Base-by-base conservation (phyloP, 441 rosid species). In the Theobroma grandiflorum region DNA sequence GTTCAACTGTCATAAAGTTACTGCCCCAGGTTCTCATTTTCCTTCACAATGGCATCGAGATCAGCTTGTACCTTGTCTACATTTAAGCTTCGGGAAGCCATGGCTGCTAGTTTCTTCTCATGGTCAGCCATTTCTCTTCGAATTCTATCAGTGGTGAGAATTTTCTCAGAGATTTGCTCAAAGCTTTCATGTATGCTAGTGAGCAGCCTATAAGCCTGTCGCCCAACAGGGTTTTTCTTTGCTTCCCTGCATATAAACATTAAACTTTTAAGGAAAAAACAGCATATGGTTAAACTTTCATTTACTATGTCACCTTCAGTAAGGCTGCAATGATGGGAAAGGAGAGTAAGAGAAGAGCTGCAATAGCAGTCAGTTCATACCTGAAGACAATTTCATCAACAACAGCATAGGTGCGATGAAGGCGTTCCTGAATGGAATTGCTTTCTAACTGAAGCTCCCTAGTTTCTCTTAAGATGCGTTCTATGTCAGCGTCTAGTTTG, bases 391-490 rank as follows among this genome's bases (percentile, higher is more conserved):
- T 85, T 81, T 96, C 99, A 87, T 96, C 98, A 15, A 90, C 86
- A 73, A 96, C 88, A 59, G 95, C 90, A 82, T 88, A 90, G 40
- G 95, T 90, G 71, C 98, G 91, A 85, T 92, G 91, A 76, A 96
- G 95, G 67, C 98, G 87, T 78, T 94, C 99, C 85, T 80, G 97
- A 71, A 94, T 91, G 78, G 91, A 88, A 82, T 96, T 96, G 81
- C 97, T 96, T 81, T 96, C 95, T 80, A 92, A 62, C 81, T 96
- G 98, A 79, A 96, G 89, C 84, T 85, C 94, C 88, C 97, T 90
- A n/a, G 94, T 95, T 78, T 93, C 98, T 83, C 84, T 87, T 82
- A 92, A 82, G 77, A 95, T 95, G 75, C 85, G 86, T 80, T 91
- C 94, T 50, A 93, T 84, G 76, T 94, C 99, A 72, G 87, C 86